These are phyloP conservation scores for Anethum foeniculum DNA, from an alignment of 140 eudicot species.

Conservation along the genomic window DNA sequence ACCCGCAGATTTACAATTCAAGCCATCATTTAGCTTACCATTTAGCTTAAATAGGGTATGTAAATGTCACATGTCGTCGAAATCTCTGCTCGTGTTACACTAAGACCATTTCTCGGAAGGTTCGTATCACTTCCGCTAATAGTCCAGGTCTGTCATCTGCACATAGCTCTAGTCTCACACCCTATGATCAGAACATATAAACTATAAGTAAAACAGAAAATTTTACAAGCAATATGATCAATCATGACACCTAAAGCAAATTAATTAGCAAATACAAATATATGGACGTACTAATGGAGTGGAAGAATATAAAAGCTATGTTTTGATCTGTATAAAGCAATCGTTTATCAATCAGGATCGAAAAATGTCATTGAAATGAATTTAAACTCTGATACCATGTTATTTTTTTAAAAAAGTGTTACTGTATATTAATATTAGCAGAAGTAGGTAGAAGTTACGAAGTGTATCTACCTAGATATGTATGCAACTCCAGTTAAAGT, in stretches of 20 bases:
- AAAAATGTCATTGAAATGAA: no score
- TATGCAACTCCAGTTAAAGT: no score
- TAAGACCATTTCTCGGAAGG: constrained; percentile 80
- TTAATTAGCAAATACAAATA: no score
- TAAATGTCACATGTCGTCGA: constrained; percentile 42
- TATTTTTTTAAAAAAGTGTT: no score
- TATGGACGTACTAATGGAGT: no score
- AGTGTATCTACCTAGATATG: no score
- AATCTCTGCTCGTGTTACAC: constrained; percentile 80
- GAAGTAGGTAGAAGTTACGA: no score
- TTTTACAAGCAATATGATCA: neutral
- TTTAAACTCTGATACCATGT: no score
- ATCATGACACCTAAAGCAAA: neutral
- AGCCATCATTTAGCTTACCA: neutral
- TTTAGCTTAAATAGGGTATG: neutral
- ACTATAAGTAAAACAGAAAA: neutral
- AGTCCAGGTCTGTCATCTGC: constrained; percentile 52
- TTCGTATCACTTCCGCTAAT: constrained; percentile 69
- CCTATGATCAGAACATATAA: constrained; percentile 31
- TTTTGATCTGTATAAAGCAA: no score
- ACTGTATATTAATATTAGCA: no score
- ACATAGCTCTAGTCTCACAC: constrained; percentile 77
- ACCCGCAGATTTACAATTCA: neutral
- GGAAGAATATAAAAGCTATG: no score
- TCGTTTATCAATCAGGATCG: no score